Base-by-base conservation (phyloP, 352 stramenopile species). In the Ophiocytium majus region DNA sequence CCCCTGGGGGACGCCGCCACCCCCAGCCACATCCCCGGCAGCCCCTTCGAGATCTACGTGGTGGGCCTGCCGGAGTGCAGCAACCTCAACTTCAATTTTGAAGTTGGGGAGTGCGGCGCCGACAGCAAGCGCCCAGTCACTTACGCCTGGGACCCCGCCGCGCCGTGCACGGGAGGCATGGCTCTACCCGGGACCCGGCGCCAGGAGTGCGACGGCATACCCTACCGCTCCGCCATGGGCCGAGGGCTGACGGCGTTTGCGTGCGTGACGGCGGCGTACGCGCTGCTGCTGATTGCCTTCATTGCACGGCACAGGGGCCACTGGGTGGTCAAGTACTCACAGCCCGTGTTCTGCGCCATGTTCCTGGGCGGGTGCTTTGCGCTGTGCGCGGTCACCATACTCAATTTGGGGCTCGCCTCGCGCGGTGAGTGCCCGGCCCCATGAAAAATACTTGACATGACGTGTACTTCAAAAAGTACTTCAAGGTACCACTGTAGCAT, bases 41-140 rank as follows among this genome's bases (percentile, higher is more conserved):
- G 64, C 34, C 64, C 64, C 31, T 76, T 76, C 34, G 64, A 76
- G 64, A 10, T 76, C 5, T 76, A 76, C 17, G 64, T 76, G 31
- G 64, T 76, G 5, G 64, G 64, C 31, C 64, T 37, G 31, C 64
- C 5, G 5, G 64, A 76, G 64, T 76, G 64, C 64, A 37, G 17
- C 34, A 17, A 5, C 5, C 5, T 5, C 31, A 10, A 76, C 31
- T 5, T 76, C 31, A 17, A 5, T 5, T 76, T 17, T 10, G 34
- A 5, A 5, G 64, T 76, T 17, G 64, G 64, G 5, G 34, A 5
- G 34, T 76, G 64, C 64, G 64, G 64, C 64, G 34, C 5, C 34
- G 64, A 76, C 64, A 10, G 5, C 5, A 5, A 17, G 34, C 64
- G 64, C 31, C 34, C 64, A 17, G 31, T 76, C 64, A 76, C 34